phyloP scores from a whole-genome alignment of 805 yeast species.

The Kodamaea kaohsiungensis region DNA sequence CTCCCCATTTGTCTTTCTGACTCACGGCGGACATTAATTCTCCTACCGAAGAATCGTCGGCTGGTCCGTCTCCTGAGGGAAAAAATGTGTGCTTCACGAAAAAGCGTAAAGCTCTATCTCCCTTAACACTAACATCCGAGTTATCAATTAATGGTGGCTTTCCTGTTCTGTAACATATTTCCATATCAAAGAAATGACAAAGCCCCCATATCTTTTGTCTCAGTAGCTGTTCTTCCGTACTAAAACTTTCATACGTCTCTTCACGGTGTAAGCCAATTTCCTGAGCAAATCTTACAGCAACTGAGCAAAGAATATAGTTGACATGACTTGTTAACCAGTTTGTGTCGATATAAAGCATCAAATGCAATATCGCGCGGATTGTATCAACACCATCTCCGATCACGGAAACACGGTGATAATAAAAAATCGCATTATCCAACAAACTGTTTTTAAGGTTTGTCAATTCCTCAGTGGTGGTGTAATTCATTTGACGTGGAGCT shows the following conservation, averaged over 20 bases:
- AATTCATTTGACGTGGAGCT: slow-evolving; percentile 3
- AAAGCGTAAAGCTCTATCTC: slow-evolving; percentile 3
- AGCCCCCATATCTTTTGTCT: slow-evolving; percentile 38
- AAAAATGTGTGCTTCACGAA: neutral
- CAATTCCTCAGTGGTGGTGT: slow-evolving; percentile 15
- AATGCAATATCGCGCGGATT: slow-evolving; percentile 21
- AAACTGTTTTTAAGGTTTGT: slow-evolving; percentile 19
- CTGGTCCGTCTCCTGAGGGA: neutral
- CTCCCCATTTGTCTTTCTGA: neutral
- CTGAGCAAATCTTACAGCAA: slow-evolving; percentile 42
- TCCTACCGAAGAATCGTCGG: neutral
- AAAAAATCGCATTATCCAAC: slow-evolving; percentile 19
- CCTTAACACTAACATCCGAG: slow-evolving; percentile 31
- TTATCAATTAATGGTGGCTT: slow-evolving; percentile 40
- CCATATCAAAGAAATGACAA: slow-evolving; percentile 39
- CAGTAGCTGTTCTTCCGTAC: slow-evolving; percentile 20
- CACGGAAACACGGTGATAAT: slow-evolving; percentile 25
- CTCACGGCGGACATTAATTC: neutral
- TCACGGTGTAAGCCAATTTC: slow-evolving; percentile 41
- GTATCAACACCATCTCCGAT: slow-evolving; percentile 25
- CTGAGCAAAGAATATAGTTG: slow-evolving; percentile 29
- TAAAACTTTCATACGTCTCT: slow-evolving; percentile 27
- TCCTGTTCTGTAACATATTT: slow-evolving; percentile 39
- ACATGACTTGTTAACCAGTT: slow-evolving; percentile 31
- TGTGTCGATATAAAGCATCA: slow-evolving; percentile 28